These are phyloP conservation scores for Mycena olivaceomarginata DNA, from an alignment of 768 basidiomycete species.

Conservation along the genomic window DNA sequence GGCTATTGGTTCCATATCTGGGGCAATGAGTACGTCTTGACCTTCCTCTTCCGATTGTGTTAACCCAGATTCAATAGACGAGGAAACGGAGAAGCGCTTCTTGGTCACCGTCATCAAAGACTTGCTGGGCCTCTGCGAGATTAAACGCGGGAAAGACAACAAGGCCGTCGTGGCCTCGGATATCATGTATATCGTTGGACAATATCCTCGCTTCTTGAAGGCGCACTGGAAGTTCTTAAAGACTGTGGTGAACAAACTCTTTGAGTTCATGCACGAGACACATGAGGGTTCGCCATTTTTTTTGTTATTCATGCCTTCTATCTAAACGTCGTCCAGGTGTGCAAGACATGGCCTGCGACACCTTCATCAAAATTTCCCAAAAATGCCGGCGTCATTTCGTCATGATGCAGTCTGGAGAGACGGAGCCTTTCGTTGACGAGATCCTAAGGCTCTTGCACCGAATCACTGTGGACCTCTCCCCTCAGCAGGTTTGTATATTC, in stretches of 20 bases:
- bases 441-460: conserved; percentile 93
- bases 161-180: conserved; percentile 98
- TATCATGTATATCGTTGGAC: conserved; percentile 99
- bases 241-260: conserved; percentile 99
- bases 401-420: conserved; percentile 98
- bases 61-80: conserved; percentile 72
- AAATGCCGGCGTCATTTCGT: conserved; percentile 99
- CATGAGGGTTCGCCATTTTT: conserved; percentile 87
- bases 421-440: conserved; percentile 98
- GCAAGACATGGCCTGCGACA: conserved; percentile 99
- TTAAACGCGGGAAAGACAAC: conserved; percentile 99
- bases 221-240: conserved; percentile 99
- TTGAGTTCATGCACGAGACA: conserved; percentile 99
- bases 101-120: conserved; percentile 99
- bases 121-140: conserved; percentile 96
- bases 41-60: neutral
- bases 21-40: conserved; percentile 93
- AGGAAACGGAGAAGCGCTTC: conserved; percentile 99
- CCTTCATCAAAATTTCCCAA: conserved; percentile 99
- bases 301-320: conserved; percentile 14
- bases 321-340: conserved; percentile 76
- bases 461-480: conserved; percentile 95
- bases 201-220: conserved; percentile 99
- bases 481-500: conserved; percentile 79
- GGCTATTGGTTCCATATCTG: conserved; percentile 99